These are phyloP conservation scores for Pichia sp. DNA, from an alignment of 1,139 yeast species.

Conservation along the genomic window DNA sequence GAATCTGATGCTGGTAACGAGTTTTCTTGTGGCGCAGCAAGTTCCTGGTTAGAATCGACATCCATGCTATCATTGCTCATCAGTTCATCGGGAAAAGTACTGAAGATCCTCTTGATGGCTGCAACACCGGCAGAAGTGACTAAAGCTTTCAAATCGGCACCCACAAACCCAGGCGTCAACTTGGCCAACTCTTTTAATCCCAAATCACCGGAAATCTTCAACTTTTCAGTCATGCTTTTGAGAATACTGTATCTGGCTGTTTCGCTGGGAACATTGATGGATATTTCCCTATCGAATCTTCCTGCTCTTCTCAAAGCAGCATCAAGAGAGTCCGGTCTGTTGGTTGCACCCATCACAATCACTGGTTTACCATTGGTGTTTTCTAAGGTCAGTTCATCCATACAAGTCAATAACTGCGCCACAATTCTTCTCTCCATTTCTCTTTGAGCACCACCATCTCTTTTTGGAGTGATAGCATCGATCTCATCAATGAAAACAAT, in stretches of 20 bases:
- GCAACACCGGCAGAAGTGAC: constrained; percentile 94
- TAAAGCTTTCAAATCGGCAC: constrained; percentile 91
- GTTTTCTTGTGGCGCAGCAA: constrained; percentile 8
- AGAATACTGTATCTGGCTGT: constrained; percentile 70
- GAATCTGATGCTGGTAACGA: constrained; percentile 10
- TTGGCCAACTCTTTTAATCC: constrained; percentile 74
- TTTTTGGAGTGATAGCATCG: constrained; percentile 95
- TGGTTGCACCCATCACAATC: constrained; percentile 96
- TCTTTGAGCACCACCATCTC: constrained; percentile 97
- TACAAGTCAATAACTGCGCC: constrained; percentile 86
- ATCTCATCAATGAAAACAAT: constrained; percentile 89
- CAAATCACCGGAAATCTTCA: constrained; percentile 63
- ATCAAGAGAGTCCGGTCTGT: constrained; percentile 95
- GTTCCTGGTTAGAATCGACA: constrained; percentile 1
- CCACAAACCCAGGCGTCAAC: constrained; percentile 96
- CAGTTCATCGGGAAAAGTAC: constrained; percentile 12
- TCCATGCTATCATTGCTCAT: constrained; percentile 11
- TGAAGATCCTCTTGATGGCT: constrained; percentile 86
- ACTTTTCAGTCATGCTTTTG: constrained; percentile 56
- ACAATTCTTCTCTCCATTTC: constrained; percentile 98
- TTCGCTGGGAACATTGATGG: constrained; percentile 79
- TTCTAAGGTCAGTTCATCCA: constrained; percentile 84
- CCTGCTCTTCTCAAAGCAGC: constrained; percentile 98
- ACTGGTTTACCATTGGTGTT: constrained; percentile 92
- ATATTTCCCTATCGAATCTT: constrained; percentile 92